Evolutionary conservation across 176 grass and related monocot genomes (phyloP).

Genomic region (Oryza glaberrima): DNA sequence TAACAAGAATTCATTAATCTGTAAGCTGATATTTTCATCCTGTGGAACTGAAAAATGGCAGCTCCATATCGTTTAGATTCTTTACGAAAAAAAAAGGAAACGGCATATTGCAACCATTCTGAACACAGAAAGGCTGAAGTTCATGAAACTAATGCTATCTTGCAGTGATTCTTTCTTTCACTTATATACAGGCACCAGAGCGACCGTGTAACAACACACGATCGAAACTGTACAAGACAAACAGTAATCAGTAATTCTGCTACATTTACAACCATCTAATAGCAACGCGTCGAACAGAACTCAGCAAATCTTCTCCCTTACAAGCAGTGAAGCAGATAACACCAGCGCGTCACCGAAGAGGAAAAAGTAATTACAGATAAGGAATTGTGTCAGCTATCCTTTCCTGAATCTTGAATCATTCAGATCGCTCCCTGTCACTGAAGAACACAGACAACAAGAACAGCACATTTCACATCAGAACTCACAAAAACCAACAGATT

Average conservation of each 20-base stretch:
- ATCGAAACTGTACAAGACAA: background rate
- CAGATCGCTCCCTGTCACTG: constrained; percentile 17
- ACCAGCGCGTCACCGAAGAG: background rate
- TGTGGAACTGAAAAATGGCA: background rate
- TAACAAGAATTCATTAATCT: background rate
- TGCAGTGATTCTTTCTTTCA: background rate
- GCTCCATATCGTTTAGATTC: background rate
- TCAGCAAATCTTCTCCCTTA: background rate
- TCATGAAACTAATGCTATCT: background rate
- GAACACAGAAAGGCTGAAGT: background rate
- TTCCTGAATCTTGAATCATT: background rate
- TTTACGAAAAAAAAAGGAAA: background rate
- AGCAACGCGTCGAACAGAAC: background rate
- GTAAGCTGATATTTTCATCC: background rate
- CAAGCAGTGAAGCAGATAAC: background rate
- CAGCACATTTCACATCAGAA: background rate
- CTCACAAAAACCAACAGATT: background rate
- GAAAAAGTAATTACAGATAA: background rate
- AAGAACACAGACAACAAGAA: constrained; percentile 8
- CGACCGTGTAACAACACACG: background rate
- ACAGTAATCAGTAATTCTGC: background rate
- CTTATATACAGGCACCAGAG: background rate
- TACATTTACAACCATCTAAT: background rate
- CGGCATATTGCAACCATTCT: background rate
- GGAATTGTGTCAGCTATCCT: background rate